Base-by-base conservation (phyloP, 495 filamentous ascomycete species). In the Mytilinidion resinicola region DNA sequence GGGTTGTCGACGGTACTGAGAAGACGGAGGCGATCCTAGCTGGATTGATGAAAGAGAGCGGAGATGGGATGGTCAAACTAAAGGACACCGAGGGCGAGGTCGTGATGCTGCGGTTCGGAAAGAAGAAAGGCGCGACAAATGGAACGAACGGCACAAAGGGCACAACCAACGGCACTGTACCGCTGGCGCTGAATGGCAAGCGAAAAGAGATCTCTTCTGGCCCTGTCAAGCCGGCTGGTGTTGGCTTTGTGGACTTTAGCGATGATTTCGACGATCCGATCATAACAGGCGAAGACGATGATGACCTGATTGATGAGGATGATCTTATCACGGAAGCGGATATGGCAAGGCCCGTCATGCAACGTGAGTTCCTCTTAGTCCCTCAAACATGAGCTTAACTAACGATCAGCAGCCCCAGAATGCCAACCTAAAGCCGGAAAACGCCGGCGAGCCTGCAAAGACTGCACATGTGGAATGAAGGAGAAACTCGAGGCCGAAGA, bases 401-500 rank as follows among this genome's bases (percentile, higher is more conserved):
- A 37, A 64, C 55, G 21, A 20, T 15, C 11, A 12, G 20, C 47
- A 95, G 88, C 91, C 50, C 79, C 84, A 17, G 88, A 95, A 73
- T 97, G 92, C 67, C 78, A 80, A 42, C 91, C 92, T 37, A 84
- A 87, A 74, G 76, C 83, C 33, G 89, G 88, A 55, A 92, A 93
- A 75, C 85, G 91, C 63, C 84, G 91, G 58, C 82, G 90, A 53
- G 91, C 93, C 56, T 98, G 93, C 77, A 97, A 97, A 74, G 93
- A 98, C 75, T 98, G 93, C 76, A 95, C 89, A 4, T 98, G 93
- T 67, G 93, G 95, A 39, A 80, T 98, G 4, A 86, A 87, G 3
- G 79, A 87, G 62, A 78, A 82, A 59, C 70, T 96, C 41, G 88
- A 88, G 61, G 88, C 84, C 7, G 90, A 96, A 72, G 91, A 96